Conservation (phyloP, 2,329 filamentous ascomycete genomes). For the Monosporascus cannonballus region DNA sequence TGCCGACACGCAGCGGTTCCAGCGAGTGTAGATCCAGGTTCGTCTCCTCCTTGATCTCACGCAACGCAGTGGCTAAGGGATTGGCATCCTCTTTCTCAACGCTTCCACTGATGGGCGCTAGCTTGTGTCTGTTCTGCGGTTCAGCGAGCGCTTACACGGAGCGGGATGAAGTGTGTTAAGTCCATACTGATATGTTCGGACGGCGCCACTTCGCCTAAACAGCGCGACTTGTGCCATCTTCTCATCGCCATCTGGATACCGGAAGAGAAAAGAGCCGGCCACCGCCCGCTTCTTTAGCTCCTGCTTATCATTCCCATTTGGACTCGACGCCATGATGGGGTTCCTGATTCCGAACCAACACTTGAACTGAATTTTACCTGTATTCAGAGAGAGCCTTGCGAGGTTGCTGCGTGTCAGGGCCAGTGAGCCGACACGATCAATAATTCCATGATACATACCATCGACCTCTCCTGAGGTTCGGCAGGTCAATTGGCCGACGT, state of each 20-base stretch:
- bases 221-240: conserved; percentile 47
- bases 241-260: conserved; percentile 29
- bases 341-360: neutral
- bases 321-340: conserved; percentile 12
- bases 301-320: neutral
- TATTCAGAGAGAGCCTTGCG: neutral
- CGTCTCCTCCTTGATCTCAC: conserved; percentile 60
- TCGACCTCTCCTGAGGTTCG: neutral
- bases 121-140: conserved; percentile 38
- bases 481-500: too few relatives aligned
- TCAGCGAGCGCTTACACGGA: neutral
- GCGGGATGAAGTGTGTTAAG: neutral
- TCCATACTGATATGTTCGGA: conserved; percentile 53
- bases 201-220: conserved; percentile 54
- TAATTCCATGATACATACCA: conserved; percentile 11
- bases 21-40: conserved; percentile 41
- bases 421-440: neutral
- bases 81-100: conserved; percentile 47
- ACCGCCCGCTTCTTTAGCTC: conserved; percentile 33
- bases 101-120: conserved; percentile 57
- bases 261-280: conserved; percentile 47
- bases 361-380: neutral
- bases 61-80: conserved; percentile 52
- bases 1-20: conserved; percentile 48
- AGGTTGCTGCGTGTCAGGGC: neutral